Evolutionary conservation across 352 stramenopile species (phyloP), one percentile per base, ranked within the genome.

Genomic region (Globisporangium mamillatum): DNA sequence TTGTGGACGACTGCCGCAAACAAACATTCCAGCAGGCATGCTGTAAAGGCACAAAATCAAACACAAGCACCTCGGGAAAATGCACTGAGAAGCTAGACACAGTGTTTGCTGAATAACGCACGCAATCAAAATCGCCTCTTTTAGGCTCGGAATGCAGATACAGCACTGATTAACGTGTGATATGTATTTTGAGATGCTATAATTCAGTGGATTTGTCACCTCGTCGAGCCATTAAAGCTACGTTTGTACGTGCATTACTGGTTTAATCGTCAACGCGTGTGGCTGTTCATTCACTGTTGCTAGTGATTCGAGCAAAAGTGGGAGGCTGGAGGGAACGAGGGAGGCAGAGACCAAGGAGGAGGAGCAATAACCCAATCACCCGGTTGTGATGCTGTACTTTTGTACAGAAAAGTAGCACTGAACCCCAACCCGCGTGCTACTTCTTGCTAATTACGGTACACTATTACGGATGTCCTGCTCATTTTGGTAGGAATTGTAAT

Each of bases 1-100:
- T 38, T 59, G 53, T 38, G 14, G 25, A 59, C 53, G 53, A 59
- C 53, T 58, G 53, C 53, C 53, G 18, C 53, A 58, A 58, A 58
- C 53, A 58, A 58, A 58, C 53, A 58, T 29, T 58, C 53, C 53
- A 58, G 16, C n/a, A 54, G 46, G 29, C 4, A 46, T 20, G 38
- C 38, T 46, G 32, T 24, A 34, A 57, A 57, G 18, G 52, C 52
- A 34, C 52, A 57, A 29, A 58, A 22, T 29, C 25, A 59, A 59
- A 20, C 14, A 32, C 22, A 34, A 32, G 16, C 24, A 20, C 25
- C 18, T n/a, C 22, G 2, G 18, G 7, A 52, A 52, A 52, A 24
- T 52, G 6, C 44, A 9, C 44, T 9, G 44, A 52, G 2, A 9
- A 12, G 44, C 44, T 52, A 24, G 1, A 9, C 44, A n/a, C 44